A percentile compares a stretch with the other conserved stretches of the same genome.
phyloP scores from a whole-genome alignment of 176 grass and related monocot species.

The Rhynchospora tenuis region DNA sequence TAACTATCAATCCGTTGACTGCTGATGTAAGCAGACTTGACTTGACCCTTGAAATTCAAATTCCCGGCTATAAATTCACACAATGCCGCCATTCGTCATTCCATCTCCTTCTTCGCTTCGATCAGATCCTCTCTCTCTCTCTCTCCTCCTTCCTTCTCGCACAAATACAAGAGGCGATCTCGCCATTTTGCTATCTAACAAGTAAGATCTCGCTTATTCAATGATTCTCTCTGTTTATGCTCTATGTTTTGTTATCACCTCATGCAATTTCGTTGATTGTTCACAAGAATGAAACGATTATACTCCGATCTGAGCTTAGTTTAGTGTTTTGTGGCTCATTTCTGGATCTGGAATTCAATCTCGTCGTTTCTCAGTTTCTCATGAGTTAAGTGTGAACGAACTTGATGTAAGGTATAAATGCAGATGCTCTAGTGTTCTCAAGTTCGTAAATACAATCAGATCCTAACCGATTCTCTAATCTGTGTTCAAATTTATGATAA shows the following conservation, averaged over 20 bases:
- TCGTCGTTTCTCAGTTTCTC: not conserved
- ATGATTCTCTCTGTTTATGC: not conserved
- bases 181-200: not conserved
- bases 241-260: not conserved
- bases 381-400: not conserved
- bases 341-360: not conserved
- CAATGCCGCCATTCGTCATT: not conserved
- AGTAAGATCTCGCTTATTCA: not conserved
- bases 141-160: not conserved
- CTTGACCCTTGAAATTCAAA: constrained; percentile 3
- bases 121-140: not conserved
- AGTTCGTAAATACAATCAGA: not conserved
- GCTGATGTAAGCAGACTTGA: not conserved
- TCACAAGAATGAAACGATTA: not conserved
- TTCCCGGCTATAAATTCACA: not conserved
- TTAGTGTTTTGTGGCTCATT: not conserved
- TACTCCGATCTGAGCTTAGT: not conserved
- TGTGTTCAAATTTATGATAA: not conserved
- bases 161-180: not conserved
- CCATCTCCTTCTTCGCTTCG: not conserved
- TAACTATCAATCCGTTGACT: not conserved
- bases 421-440: not conserved
- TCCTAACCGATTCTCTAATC: not conserved
- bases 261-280: not conserved
- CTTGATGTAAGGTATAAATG: not conserved